Base-by-base conservation (phyloP, 352 stramenopile species). In the Labyrinthula sp. region DNA sequence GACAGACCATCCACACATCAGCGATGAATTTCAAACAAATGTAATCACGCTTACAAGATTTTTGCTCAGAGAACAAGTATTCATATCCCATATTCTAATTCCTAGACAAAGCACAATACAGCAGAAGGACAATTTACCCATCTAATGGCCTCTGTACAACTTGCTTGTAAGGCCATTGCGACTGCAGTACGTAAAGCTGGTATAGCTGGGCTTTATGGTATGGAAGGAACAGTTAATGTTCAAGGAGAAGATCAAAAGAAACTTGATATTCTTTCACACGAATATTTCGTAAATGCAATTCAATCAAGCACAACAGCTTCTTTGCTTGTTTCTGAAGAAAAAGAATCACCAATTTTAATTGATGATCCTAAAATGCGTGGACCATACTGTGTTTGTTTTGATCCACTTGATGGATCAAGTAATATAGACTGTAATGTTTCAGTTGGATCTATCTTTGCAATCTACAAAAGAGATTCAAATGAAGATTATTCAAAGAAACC, bases 401-500 rank as follows among this genome's bases (percentile, higher is more conserved):
- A 97, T 61, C 89, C 89, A 34, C 68, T 97, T 0, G 89, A 97
- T 61, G 89, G 89, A 31, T 95, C 82, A 15, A 93, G 76, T 36
- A 97, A 97, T 68, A 96, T 97, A 77, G 89, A 97, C 66, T 95
- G 86, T 64, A 96, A 96, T 61, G 85, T 97, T 23, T 95, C 82
- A 33, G 92, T 90, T 21, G 87, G 89, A 40, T 95, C 86, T 29
- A 97, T 97, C 62, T 96, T 97, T 60, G 77, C 73, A 43, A 91
- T 97, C 28, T 97, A 94, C 62, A 72, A 93, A 55, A 57, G 66
- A 40, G 61, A 71, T 38, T 55, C 66, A 62, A 61, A 38, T 21
- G 63, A 63, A 27, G n/a, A n/a, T n/a, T n/a, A n/a, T n/a, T n/a
- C n/a, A n/a, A 62, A 41, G 25, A 48, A 64, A 29, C 63, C 61